Evolutionary conservation across 495 filamentous ascomycete species (phyloP).

Genomic region (Lepraria neglecta): DNA sequence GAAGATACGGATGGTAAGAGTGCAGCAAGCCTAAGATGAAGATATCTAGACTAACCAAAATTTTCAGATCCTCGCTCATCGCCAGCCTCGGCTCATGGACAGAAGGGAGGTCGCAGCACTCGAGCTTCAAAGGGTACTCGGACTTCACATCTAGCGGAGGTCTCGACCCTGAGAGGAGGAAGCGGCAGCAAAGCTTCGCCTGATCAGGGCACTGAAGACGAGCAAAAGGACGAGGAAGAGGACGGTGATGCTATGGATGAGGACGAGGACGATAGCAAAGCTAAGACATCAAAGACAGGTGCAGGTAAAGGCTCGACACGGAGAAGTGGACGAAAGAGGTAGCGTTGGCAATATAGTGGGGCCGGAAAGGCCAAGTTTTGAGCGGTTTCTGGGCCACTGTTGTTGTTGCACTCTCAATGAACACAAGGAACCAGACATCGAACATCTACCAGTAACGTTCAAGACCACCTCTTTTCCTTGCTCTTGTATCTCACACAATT

Average conservation of each 20-base stretch:
- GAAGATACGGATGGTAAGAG: slow-evolving; percentile 50
- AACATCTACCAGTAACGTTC: too few relatives aligned
- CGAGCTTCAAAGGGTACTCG: slow-evolving; percentile 38
- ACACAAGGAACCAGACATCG: too few relatives aligned
- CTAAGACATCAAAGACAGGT: slow-evolving; percentile 29
- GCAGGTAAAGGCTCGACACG: slow-evolving; percentile 27
- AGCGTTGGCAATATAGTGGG: not conserved
- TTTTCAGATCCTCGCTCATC: slow-evolving; percentile 44
- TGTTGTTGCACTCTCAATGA: not conserved
- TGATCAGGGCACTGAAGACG: slow-evolving; percentile 27
- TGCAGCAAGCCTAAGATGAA: slow-evolving; percentile 16
- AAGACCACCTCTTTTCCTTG: too few relatives aligned
- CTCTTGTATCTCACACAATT: too few relatives aligned
- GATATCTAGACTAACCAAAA: slow-evolving; percentile 13
- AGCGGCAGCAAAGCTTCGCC: slow-evolving; percentile 24
- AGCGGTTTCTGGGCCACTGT: not conserved
- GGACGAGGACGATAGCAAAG: slow-evolving; percentile 32
- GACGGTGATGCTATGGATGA: slow-evolving; percentile 38
- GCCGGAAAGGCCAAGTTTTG: not conserved
- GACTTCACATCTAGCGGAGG: slow-evolving; percentile 39
- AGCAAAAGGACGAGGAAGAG: slow-evolving; percentile 42
- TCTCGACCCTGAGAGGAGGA: slow-evolving; percentile 34
- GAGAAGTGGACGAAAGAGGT: slow-evolving; percentile 37
- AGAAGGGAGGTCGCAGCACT: slow-evolving; percentile 37
- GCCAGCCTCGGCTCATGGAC: slow-evolving; percentile 43